These are phyloP conservation scores for Carex pumila DNA, from an alignment of 176 grass and related monocot genomes.

Conservation along the genomic window DNA sequence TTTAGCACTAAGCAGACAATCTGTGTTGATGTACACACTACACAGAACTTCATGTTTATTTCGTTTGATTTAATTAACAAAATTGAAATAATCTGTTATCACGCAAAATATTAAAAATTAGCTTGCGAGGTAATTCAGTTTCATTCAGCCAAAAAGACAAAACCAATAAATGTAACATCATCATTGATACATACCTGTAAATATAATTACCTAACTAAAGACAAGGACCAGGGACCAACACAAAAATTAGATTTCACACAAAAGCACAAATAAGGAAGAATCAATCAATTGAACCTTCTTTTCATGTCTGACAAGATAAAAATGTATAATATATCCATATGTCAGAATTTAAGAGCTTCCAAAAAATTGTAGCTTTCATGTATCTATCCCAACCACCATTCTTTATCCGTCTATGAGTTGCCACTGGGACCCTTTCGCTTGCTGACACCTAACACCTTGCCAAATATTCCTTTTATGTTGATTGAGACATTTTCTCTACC, in stretches of 20 bases:
- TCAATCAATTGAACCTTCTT: background rate
- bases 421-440: background rate
- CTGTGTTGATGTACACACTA: background rate
- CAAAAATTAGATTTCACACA: no score
- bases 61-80: background rate
- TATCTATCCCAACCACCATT: background rate
- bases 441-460: conserved; percentile 13
- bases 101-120: background rate
- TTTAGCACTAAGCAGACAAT: background rate
- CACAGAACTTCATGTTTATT: background rate
- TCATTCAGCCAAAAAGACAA: background rate
- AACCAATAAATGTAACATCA: background rate
- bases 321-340: background rate
- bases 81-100: background rate
- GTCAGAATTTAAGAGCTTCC: background rate
- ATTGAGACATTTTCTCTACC: conserved; percentile 10
- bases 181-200: background rate
- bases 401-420: background rate
- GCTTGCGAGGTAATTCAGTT: background rate
- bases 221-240: background rate
- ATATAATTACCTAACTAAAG: no score
- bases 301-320: background rate
- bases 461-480: background rate
- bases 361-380: background rate
- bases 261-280: background rate